Conservation (phyloP, 768 basidiomycete species). For the Hygrophorus russula region DNA sequence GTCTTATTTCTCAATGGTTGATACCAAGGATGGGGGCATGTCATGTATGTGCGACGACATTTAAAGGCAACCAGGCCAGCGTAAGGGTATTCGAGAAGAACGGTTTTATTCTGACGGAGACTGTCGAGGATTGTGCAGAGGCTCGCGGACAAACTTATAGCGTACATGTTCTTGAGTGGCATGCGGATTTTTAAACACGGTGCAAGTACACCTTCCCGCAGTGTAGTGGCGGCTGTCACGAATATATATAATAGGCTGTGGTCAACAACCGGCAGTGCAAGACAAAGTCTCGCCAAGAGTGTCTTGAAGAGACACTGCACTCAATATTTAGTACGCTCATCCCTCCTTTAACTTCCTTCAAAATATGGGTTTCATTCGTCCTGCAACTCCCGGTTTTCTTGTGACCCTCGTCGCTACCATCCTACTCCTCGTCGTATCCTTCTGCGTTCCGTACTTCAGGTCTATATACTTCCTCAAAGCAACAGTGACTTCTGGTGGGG, state of each 20-base stretch:
- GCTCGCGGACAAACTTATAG: slow-evolving; percentile 26
- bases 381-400: slow-evolving; percentile 85
- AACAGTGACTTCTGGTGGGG: slow-evolving; percentile 31
- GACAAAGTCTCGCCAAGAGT: not conserved
- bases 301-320: not conserved
- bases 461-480: slow-evolving; percentile 85
- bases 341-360: not conserved
- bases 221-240: too few relatives aligned
- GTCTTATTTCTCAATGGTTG: slow-evolving; percentile 46
- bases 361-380: slow-evolving; percentile 55
- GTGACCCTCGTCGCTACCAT: slow-evolving; percentile 70
- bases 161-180: slow-evolving; percentile 26
- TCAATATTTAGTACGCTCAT: not conserved
- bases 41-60: slow-evolving; percentile 31
- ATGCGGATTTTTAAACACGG: not conserved
- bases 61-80: slow-evolving; percentile 47
- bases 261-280: too few relatives aligned
- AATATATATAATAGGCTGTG: not conserved
- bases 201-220: too few relatives aligned
- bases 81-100: slow-evolving; percentile 57
- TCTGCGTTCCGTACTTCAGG: slow-evolving; percentile 86
- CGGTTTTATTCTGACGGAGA: slow-evolving; percentile 34
- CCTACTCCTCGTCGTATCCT: slow-evolving; percentile 77
- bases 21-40: slow-evolving; percentile 53
- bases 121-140: slow-evolving; percentile 25